Evolutionary conservation across 208 protist genomes (phyloP).

Genomic region (Acanthamoeba triangularis): DNA sequence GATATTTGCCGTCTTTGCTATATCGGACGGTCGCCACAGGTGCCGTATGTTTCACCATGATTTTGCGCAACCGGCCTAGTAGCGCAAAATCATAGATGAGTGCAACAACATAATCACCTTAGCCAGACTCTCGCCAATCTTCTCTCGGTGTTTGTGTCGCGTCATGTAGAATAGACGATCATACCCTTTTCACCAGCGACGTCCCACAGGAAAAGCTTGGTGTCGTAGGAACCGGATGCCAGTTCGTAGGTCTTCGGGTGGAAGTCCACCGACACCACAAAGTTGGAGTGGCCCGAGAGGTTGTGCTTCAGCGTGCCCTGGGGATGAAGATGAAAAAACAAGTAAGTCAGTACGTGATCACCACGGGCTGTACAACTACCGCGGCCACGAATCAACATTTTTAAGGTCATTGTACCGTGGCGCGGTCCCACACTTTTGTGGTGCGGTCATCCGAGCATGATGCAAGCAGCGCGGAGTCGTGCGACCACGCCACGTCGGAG

Average conservation of each 20-base stretch:
- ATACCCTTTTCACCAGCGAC: background rate
- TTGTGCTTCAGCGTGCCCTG: slow-evolving; percentile 13
- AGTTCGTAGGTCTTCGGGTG: slow-evolving; percentile 14
- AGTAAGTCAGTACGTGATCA: background rate
- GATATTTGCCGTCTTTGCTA: background rate
- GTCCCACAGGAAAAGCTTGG: slow-evolving; percentile 36
- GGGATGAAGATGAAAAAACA: background rate
- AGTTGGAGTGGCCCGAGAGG: slow-evolving; percentile 14
- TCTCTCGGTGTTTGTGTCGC: background rate
- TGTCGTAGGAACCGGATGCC: background rate
- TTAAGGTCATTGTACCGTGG: background rate
- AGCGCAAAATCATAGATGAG: too few relatives aligned
- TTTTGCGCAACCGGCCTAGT: background rate
- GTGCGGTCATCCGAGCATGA: slow-evolving; percentile 46
- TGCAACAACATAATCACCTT: too few relatives aligned
- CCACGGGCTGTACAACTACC: background rate
- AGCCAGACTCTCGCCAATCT: too few relatives aligned
- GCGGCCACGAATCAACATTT: background rate
- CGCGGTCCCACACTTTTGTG: slow-evolving; percentile 8
- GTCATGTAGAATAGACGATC: background rate
- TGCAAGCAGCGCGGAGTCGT: background rate
- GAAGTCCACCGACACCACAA: slow-evolving; percentile 43
- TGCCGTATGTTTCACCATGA: background rate
- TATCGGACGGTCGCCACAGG: slow-evolving; percentile 35
- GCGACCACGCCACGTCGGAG: slow-evolving; percentile 54